Base-by-base conservation (phyloP, 2,329 filamentous ascomycete species). In the Aspergillus oerlinghausenensis region DNA sequence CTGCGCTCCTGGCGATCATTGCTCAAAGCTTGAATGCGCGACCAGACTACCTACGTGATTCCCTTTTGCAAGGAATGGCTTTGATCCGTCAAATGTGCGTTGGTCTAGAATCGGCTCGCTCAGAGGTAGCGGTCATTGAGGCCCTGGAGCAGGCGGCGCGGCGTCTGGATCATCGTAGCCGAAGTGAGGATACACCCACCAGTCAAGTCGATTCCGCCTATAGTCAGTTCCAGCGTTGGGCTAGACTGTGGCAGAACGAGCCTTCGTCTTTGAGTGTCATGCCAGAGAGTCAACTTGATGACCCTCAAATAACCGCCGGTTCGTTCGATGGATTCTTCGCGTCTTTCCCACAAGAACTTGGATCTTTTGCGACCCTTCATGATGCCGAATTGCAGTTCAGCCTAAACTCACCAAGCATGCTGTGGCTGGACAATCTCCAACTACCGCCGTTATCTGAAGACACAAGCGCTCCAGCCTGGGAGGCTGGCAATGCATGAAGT, bases 41-140 rank as follows among this genome's bases (percentile, higher is more conserved):
- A 14, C 63, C 67, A 1, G 59, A 64, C 40, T 52, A 58, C 25
- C 67, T 76, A 23, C 73, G 74, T 21, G 71, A 73, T 28, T 69
- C 69, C 11, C 64, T 80, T 14, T 63, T 73, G 10, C 73, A 74
- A n/a, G 78, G 77, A 3, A 72, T 80, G 62, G 65, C 68, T 3
- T 74, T 80, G 66, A 76, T 80, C 35, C 77, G 75, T 55, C 72
- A 75, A 54, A 79, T 79, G 73, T 77, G 76, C 0, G 70, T 73
- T n/a, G 74, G 76, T 3, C 73, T 77, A 21, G 76, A 77, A 52
- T 79, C 77, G 5, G 77, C 77, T 21, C 73, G 73, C 28, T 79
- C 75, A 1, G 77, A 79, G 55, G 74, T 75, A 2, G 76, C 73
- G 1, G 69, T 80, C 5, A 77, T 80, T 40, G 78, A 80, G 58